A percentile compares a stretch with the other conserved stretches of the same genome.
Conservation (phyloP, 192 early-diverging fungal genomes). For the Rhizophagus sp. region DNA sequence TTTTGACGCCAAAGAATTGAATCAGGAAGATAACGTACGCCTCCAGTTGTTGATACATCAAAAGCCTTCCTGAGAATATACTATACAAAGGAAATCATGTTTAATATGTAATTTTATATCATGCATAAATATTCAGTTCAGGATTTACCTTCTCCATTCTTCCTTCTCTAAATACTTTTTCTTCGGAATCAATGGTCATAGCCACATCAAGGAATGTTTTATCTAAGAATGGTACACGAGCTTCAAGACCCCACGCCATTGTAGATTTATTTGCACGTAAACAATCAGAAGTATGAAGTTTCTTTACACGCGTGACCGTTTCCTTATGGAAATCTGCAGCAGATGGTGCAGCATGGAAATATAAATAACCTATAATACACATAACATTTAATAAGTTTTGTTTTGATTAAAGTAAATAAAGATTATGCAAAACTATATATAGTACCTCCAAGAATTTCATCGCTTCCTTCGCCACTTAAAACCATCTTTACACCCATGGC, state of each 20-base stretch:
- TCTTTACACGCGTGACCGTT: constrained; percentile 90
- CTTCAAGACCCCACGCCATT: constrained; percentile 99
- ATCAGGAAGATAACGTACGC: constrained; percentile 73
- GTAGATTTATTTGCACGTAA: constrained; percentile 99
- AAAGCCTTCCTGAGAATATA: constrained; percentile 94
- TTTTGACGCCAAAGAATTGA: constrained; percentile 97
- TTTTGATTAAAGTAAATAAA: background rate
- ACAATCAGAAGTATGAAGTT: constrained; percentile 95
- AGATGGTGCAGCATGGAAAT: constrained; percentile 92
- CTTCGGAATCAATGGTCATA: constrained; percentile 83
- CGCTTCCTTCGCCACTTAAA: constrained; percentile 92
- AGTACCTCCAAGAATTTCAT: constrained; percentile 87
- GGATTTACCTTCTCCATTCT: constrained; percentile 79
- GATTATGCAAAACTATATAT: background rate
- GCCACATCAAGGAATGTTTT: constrained; percentile 88
- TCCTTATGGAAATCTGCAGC: constrained; percentile 86
- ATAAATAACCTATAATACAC: constrained; percentile 76
- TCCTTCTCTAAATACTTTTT: constrained; percentile 77
- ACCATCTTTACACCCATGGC: constrained; percentile 99
- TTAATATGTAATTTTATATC: background rate
- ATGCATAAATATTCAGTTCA: background rate
- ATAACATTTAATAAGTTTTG: background rate
- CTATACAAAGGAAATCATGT: constrained; percentile 17
- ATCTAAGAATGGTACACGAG: constrained; percentile 98
- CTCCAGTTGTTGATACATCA: constrained; percentile 78